A percentile compares a stretch with the other conserved stretches of the same genome.
Conservation (phyloP, 805 yeast genomes). For the Lipomyces mesembrius region DNA sequence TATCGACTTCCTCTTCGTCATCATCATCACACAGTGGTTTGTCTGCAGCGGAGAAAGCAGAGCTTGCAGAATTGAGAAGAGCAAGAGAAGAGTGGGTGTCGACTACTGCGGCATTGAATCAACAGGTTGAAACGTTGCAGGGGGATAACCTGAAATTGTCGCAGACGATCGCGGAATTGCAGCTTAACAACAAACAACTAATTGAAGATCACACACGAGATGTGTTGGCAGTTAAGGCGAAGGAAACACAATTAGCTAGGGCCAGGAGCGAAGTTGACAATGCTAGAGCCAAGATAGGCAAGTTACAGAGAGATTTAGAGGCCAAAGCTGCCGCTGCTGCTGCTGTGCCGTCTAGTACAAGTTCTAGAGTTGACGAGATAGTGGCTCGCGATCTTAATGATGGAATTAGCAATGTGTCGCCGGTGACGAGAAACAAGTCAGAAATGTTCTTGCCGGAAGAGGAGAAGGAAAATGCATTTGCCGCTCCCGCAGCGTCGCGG, state of each 20-base stretch:
- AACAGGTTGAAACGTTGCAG: constrained; percentile 44
- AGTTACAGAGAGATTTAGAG: constrained; percentile 52
- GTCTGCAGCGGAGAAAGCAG: constrained; percentile 48
- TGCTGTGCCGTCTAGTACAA: constrained; percentile 5
- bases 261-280: constrained; percentile 65
- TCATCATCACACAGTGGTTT: constrained; percentile 19
- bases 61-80: constrained; percentile 55
- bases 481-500: constrained; percentile 2
- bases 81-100: constrained; percentile 60
- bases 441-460: constrained; percentile 12
- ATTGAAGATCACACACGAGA: constrained; percentile 58
- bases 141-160: constrained; percentile 44
- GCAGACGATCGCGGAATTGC: constrained; percentile 48
- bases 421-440: constrained; percentile 8
- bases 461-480: constrained; percentile 31
- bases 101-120: constrained; percentile 44
- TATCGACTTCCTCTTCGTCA: constrained; percentile 15
- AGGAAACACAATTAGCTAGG: constrained; percentile 69
- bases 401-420: neutral
- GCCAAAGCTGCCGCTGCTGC: constrained; percentile 19
- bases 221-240: constrained; percentile 60
- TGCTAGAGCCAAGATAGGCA: constrained; percentile 54
- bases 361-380: neutral
- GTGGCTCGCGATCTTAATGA: constrained; percentile 8
- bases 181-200: constrained; percentile 44